Base-by-base conservation (phyloP, 805 yeast genomes). In the Lachancea fermentati region DNA sequence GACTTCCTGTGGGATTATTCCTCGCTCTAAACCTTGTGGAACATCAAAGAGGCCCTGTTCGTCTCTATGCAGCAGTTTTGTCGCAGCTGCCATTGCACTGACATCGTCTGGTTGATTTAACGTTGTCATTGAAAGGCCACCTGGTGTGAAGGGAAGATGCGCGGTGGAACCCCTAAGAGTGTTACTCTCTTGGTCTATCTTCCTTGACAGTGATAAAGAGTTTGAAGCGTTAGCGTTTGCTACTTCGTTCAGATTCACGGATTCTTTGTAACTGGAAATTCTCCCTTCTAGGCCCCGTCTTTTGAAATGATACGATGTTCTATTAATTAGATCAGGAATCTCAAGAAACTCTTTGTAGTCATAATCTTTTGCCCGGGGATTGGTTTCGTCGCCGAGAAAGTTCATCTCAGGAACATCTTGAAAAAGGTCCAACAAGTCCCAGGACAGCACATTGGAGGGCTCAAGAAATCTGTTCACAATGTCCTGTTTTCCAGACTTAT, bases 91-190 rank as follows among this genome's bases (percentile, higher is more conserved):
- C 38, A 44, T 42, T 13, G 47, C 30, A 30, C 71, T 58, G 2
- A 39, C 45, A 4, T 44, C 50, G 16, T 42, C 49, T 15, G 42
- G 41, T 6, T 50, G 50, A 3, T 41, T 42, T 8, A 52, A 45
- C 4, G 51, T 48, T 3, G 58, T 47, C 13, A 30, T 53, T 13
- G 41, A 28, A n/a, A 76, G 49, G 2, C 97, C 97, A 49, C 98
- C 97, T 0, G 98, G 98, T 43, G 82, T 80, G 57, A 93, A 93
- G 0, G 98, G 98, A 53, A 91, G 63, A 52, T 75, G 84, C 14
- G 78, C 73, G 0, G 94, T 71, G 3, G 78, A 69, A 0, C 97
- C 97, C 34, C 71, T 67, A 2, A 86, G 64, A 2, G 79, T 67
- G 30, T 78, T 81, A n/a, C 67, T 67, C 47, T 76, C 76, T 5